Base-by-base conservation (phyloP, 1,139 yeast genomes). In the Saccharomyces pastorianus region DNA sequence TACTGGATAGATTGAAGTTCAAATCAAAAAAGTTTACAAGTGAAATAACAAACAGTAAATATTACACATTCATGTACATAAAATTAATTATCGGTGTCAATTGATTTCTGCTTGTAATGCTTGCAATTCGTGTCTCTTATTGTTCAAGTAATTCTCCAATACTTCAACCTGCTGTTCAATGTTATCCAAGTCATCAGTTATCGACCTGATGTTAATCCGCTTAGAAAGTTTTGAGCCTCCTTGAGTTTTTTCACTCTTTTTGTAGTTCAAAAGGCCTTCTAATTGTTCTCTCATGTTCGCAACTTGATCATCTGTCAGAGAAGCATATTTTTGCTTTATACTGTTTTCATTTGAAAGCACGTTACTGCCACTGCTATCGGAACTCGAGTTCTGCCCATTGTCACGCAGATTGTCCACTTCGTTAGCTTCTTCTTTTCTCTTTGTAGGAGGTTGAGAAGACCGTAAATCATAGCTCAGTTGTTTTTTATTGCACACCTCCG, bases 401-500 rank as follows among this genome's bases (percentile, higher is more conserved):
- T 31, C 32, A n/a, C 7, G 20, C 9, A 38, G 6, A 17, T 38
- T 38, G 2, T 38, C 25, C 44, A 8, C n/a, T 17, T 11, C 26
- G 23, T 13, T 20, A 9, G 17, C 25, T 20, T 20, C 25, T 13
- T 38, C 44, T 38, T 38, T 38, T 38, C 65, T 62, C 34, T 63
- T 67, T 47, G 77, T 68, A 47, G 75, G 73, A 0, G 80, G 78
- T 65, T 80, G 82, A 58, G 73, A 72, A 26, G 82, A 77, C 55
- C 73, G 77, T 51, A 89, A 67, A 64, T 86, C 85, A 69, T 88
- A 91, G 58, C 83, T 84, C 7, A 96, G 96, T 44, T 80, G 79
- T 61, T 88, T 90, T 72, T 90, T 90, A 46, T 89, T 86, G 70
- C 91, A 91, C 0, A 97, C 88, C 3, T 97, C 96, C 53, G 96